phyloP scores from a whole-genome alignment of 306 rosid genomes.

The Spatholobus suberectus region DNA sequence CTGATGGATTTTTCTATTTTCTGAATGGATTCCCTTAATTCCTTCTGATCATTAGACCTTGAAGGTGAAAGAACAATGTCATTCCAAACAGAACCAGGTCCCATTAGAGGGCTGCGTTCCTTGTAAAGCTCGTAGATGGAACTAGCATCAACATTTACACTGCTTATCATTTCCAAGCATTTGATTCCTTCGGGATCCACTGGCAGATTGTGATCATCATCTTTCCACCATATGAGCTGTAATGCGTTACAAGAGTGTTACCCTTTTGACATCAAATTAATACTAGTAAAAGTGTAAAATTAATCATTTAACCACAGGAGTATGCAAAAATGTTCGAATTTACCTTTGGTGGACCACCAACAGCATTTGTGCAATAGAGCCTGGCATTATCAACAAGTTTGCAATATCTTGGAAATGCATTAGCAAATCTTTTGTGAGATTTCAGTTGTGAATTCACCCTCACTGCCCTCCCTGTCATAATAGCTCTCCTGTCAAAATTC shows the following conservation, averaged over 20 bases:
- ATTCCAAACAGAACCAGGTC: conserved; percentile 70
- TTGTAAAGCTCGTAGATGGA: conserved; percentile 73
- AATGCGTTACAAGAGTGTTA: conserved; percentile 30
- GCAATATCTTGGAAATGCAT: conserved; percentile 72
- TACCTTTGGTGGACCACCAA: conserved; percentile 78
- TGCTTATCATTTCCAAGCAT: conserved; percentile 51
- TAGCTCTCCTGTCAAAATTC: conserved; percentile 73
- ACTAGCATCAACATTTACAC: conserved; percentile 69
- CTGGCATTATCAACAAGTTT: conserved; percentile 81
- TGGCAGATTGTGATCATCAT: conserved; percentile 55
- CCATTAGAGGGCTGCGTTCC: conserved; percentile 44
- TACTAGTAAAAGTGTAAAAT: background rate
- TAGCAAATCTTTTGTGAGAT: conserved; percentile 96
- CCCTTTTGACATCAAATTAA: background rate
- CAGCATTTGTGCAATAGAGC: conserved; percentile 64
- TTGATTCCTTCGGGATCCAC: conserved; percentile 61
- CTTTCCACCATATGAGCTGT: conserved; percentile 82
- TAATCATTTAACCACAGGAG: background rate
- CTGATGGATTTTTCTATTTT: conserved; percentile 53
- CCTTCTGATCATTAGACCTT: conserved; percentile 57
- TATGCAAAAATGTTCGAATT: background rate
- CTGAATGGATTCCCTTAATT: conserved; percentile 56
- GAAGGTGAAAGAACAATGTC: conserved; percentile 62
- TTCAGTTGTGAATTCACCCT: conserved; percentile 83
- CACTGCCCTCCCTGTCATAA: conserved; percentile 83